phyloP scores from a whole-genome alignment of 441 rosid species.

The Jatropha multifida region DNA sequence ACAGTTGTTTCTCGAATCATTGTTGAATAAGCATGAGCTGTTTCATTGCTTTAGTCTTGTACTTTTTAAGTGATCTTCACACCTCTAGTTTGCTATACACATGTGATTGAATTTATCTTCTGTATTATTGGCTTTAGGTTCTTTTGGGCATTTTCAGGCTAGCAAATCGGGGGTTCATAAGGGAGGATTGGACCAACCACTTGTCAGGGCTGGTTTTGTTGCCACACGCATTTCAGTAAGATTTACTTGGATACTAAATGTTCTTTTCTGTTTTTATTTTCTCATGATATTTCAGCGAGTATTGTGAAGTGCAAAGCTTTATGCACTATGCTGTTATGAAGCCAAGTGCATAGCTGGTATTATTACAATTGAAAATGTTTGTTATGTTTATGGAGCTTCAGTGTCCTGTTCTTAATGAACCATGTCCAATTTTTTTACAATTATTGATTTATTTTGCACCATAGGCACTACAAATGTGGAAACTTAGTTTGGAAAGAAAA shows the following conservation, averaged over 20 bases:
- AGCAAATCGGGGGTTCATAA: constrained; percentile 92
- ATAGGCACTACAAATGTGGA: background rate
- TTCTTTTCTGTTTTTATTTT: background rate
- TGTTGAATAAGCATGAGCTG: no score
- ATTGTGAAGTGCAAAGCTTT: background rate
- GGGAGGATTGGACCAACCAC: constrained; percentile 72
- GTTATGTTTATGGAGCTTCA: background rate
- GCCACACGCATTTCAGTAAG: constrained; percentile 93
- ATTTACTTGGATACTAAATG: background rate
- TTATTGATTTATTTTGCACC: background rate
- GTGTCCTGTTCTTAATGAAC: background rate
- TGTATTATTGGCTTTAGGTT: constrained; percentile 49
- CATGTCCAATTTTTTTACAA: background rate
- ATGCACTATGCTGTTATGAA: background rate
- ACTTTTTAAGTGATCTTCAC: constrained; percentile 4
- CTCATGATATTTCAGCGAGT: background rate
- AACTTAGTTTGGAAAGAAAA: background rate
- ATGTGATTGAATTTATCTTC: constrained; percentile 8
- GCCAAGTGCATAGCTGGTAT: background rate
- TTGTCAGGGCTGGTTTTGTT: constrained; percentile 91
- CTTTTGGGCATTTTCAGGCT: constrained; percentile 98
- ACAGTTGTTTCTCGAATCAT: background rate
- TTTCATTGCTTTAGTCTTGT: background rate
- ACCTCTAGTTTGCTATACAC: background rate
- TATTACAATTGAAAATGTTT: background rate